Evolutionary conservation across 331 rosid genomes (phyloP).

Genomic region (Malus hybrid): DNA sequence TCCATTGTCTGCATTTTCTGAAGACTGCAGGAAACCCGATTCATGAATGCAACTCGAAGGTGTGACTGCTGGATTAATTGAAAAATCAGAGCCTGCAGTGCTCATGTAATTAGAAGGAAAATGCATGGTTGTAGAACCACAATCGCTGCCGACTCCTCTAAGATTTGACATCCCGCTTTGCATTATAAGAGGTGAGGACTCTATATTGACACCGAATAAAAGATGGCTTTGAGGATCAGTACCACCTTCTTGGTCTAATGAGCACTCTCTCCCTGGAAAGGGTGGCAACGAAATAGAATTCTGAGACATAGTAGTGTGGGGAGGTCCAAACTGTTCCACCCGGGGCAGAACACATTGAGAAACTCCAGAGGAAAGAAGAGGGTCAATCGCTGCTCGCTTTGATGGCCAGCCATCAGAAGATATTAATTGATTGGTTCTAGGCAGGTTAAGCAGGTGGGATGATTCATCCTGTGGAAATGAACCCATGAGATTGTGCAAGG

Average conservation of each 20-base stretch:
- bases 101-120: slow-evolving; percentile 68
- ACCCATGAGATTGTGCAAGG: slow-evolving; percentile 69
- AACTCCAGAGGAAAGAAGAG: slow-evolving; percentile 62
- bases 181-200: slow-evolving; percentile 71
- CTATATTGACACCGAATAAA: slow-evolving; percentile 84
- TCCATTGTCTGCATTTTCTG: slow-evolving; percentile 55
- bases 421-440: slow-evolving; percentile 41
- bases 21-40: slow-evolving; percentile 60
- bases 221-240: slow-evolving; percentile 78
- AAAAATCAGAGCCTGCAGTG: slow-evolving; percentile 43
- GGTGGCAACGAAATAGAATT: slow-evolving; percentile 73
- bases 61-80: slow-evolving; percentile 54
- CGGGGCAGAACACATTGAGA: slow-evolving; percentile 69
- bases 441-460: slow-evolving; percentile 55
- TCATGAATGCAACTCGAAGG: slow-evolving; percentile 54
- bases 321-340: slow-evolving; percentile 56
- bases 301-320: slow-evolving; percentile 45
- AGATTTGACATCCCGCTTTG: slow-evolving; percentile 67
- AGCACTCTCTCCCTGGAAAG: slow-evolving; percentile 89
- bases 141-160: slow-evolving; percentile 51
- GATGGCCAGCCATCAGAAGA: slow-evolving; percentile 69
- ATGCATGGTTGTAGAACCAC: slow-evolving; percentile 41
- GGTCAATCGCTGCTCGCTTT: slow-evolving; percentile 76
- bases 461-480: slow-evolving; percentile 72
- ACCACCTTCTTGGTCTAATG: slow-evolving; percentile 69